Evolutionary conservation across 2,329 filamentous ascomycete species (phyloP), one percentile per base, ranked within the genome.

Genomic region (Blastomyces gilchristii): DNA sequence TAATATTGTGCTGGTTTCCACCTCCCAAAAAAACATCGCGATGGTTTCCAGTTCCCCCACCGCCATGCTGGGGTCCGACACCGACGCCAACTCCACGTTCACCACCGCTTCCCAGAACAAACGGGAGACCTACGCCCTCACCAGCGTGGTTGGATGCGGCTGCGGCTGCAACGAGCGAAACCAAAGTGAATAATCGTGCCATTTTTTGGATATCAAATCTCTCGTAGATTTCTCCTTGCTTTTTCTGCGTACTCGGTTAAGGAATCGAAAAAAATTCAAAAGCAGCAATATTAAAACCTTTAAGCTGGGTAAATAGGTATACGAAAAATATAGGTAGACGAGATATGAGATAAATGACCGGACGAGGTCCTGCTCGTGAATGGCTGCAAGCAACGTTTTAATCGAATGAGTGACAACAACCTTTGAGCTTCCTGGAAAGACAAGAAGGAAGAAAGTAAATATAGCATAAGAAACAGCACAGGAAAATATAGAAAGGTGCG

Each of bases 191-290:
- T 45, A 67, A n/a, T 63, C 64, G 61, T 41, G 65, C 63, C 65
- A 67, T 67, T 57, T 25, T 47, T 14, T 6, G 45, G 5, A 12
- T 49, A 12, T 28, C 11, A 52, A 41, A 45, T 60, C 28, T n/a
- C 45, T 43, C 39, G 52, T 28, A 31, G 57, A 54, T 54, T 39
- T 57, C 16, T n/a, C 43, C 43, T 49, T 47, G 31, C 14, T 31
- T 47, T 9, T 25, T 12, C 37, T 25, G 34, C 4, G 34, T 39
- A 25, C 9, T 59, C 14, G 41, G 57, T 47, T 41, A 61, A 60
- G 64, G 67, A 70, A 68, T 72, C 70, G 69, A 70, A 49, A 70
- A 49, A 67, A 45, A 43, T 43, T 70, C 69, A 67, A 68, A 69
- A 68, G 66, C 62, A 50, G 43, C 41, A 49, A 22, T 43, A 62